Conservation (phyloP, 441 rosid species). For the Populus hybrid region DNA sequence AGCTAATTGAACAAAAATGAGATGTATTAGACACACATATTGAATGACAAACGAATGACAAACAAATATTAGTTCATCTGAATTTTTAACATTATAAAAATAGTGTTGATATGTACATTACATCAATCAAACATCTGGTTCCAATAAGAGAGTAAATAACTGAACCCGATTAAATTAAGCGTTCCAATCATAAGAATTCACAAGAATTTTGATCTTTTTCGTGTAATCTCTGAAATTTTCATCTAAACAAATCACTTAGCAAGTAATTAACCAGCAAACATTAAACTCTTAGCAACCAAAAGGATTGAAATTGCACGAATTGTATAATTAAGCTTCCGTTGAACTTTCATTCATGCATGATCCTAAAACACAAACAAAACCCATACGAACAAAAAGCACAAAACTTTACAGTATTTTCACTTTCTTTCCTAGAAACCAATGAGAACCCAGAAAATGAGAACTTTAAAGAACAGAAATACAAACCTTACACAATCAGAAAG, state of each 20-base stretch:
- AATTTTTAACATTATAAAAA: background rate
- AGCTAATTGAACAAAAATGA: slow-evolving; percentile 27
- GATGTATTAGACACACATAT: slow-evolving; percentile 1
- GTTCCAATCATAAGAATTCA: background rate
- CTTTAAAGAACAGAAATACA: background rate
- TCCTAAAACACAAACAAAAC: background rate
- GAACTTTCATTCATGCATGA: background rate
- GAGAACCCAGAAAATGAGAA: background rate
- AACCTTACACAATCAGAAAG: slow-evolving; percentile 55
- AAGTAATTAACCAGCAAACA: background rate
- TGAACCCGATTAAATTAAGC: background rate
- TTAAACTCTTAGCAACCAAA: background rate
- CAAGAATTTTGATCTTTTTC: background rate
- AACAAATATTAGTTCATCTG: background rate
- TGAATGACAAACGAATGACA: background rate
- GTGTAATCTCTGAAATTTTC: background rate
- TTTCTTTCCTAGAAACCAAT: background rate
- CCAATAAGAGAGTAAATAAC: background rate
- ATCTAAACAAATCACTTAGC: background rate
- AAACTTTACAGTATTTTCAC: background rate
- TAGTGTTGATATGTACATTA: no score
- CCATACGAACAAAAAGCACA: background rate
- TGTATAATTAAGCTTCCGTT: background rate
- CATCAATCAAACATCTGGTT: background rate
- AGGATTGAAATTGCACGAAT: background rate